Conservation (phyloP, 192 early-diverging fungal species). For the Geosiphon pyriformis region DNA sequence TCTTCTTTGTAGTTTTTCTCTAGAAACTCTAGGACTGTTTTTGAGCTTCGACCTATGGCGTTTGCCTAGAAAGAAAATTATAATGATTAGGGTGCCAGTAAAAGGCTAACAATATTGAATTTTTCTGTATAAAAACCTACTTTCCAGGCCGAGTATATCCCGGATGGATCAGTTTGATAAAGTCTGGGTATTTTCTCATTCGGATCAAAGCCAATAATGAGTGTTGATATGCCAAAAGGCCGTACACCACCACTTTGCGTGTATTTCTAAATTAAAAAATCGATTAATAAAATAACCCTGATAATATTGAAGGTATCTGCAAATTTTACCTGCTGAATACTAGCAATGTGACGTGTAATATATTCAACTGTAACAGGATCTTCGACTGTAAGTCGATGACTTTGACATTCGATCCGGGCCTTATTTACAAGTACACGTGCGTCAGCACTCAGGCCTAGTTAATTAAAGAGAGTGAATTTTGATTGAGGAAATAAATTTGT, state of each 20-base stretch:
- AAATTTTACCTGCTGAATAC: constrained; percentile 92
- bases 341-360: constrained; percentile 95
- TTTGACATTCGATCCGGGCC: constrained; percentile 96
- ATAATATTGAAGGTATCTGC: neutral
- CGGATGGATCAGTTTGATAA: constrained; percentile 98
- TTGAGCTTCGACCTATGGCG: constrained; percentile 91
- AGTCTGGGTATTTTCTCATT: constrained; percentile 82
- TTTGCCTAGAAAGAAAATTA: constrained; percentile 70
- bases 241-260: constrained; percentile 98
- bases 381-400: constrained; percentile 94
- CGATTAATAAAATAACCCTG: too few species aligned
- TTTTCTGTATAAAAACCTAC: constrained; percentile 29
- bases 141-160: constrained; percentile 98
- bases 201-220: constrained; percentile 90
- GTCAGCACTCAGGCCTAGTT: constrained; percentile 83
- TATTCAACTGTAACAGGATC: constrained; percentile 97
- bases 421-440: constrained; percentile 95
- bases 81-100: too few species aligned
- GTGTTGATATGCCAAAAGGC: constrained; percentile 96
- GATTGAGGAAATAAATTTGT: too few species aligned
- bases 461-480: too few species aligned
- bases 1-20: constrained; percentile 96
- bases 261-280: constrained; percentile 66
- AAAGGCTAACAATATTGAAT: too few species aligned
- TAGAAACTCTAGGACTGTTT: constrained; percentile 97